These are phyloP conservation scores for Calonectria multiphialidica DNA, from an alignment of 2,329 filamentous ascomycete species.

Conservation along the genomic window DNA sequence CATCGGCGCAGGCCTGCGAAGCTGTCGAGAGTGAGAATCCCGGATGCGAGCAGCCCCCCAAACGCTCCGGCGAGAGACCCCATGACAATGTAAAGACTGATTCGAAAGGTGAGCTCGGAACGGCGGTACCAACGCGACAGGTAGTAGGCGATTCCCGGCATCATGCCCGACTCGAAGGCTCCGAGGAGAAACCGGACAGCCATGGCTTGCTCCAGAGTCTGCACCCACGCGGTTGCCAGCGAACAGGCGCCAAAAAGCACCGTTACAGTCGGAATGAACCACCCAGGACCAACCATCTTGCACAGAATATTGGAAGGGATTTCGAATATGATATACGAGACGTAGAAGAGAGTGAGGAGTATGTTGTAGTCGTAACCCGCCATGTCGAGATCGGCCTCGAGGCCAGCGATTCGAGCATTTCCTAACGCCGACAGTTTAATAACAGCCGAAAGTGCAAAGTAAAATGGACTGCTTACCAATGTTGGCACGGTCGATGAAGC, in stretches of 20 bases:
- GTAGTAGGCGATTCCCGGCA: slow-evolving; percentile 75
- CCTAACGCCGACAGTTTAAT: neutral
- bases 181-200: slow-evolving; percentile 70
- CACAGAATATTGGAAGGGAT: slow-evolving; percentile 71
- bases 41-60: slow-evolving; percentile 71
- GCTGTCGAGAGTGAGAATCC: slow-evolving; percentile 67
- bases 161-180: slow-evolving; percentile 72
- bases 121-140: slow-evolving; percentile 71
- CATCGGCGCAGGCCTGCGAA: slow-evolving; percentile 68
- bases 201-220: slow-evolving; percentile 56
- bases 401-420: slow-evolving; percentile 66
- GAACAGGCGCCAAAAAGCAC: slow-evolving; percentile 68
- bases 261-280: slow-evolving; percentile 68
- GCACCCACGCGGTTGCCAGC: slow-evolving; percentile 69
- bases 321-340: slow-evolving; percentile 73
- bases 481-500: slow-evolving; percentile 79
- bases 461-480: slow-evolving; percentile 60
- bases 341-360: slow-evolving; percentile 70
- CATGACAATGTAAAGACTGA: slow-evolving; percentile 73
- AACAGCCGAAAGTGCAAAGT: neutral
- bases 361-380: slow-evolving; percentile 70
- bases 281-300: slow-evolving; percentile 72
- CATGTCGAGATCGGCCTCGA: slow-evolving; percentile 66
- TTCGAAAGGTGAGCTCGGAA: slow-evolving; percentile 69
- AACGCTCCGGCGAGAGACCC: slow-evolving; percentile 74